Conservation (phyloP, 2,329 filamentous ascomycete species). For the Orbilia brochopaga region DNA sequence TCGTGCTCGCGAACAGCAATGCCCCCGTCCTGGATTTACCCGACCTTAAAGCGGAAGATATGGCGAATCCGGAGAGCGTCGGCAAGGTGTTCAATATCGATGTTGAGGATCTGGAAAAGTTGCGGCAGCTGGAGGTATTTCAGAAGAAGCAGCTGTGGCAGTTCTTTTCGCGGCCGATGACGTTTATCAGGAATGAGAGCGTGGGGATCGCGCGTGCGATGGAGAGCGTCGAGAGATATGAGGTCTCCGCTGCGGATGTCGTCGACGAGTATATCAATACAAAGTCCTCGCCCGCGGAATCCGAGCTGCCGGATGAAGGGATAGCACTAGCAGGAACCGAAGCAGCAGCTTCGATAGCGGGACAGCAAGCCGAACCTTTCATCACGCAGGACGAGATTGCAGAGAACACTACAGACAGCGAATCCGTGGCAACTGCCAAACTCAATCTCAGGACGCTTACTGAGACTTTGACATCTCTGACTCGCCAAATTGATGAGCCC, state of each 20-base stretch:
- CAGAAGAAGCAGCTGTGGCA: slow-evolving; percentile 87
- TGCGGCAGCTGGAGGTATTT: slow-evolving; percentile 87
- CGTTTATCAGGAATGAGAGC: slow-evolving; percentile 79
- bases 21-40: slow-evolving; percentile 78
- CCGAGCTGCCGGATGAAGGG: no score
- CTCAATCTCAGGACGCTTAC: no score
- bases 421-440: no score
- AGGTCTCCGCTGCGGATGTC: slow-evolving; percentile 2
- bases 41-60: slow-evolving; percentile 65
- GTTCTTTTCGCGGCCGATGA: slow-evolving; percentile 80
- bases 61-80: slow-evolving; percentile 64
- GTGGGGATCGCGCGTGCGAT: slow-evolving; percentile 72
- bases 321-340: no score
- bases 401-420: no score
- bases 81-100: slow-evolving; percentile 75
- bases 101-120: slow-evolving; percentile 73
- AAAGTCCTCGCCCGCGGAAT: no score
- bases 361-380: no score
- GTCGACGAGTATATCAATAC: not conserved
- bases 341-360: no score
- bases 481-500: slow-evolving; percentile 15
- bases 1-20: slow-evolving; percentile 92
- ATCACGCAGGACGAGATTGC: no score
- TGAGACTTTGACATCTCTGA: no score
- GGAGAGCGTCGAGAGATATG: slow-evolving; percentile 60